Percentiles rank a stretch among this genome's conserved stretches.
Conservation (phyloP, 108 stramenopile genomes). For the Nitzschia inconspicua region DNA sequence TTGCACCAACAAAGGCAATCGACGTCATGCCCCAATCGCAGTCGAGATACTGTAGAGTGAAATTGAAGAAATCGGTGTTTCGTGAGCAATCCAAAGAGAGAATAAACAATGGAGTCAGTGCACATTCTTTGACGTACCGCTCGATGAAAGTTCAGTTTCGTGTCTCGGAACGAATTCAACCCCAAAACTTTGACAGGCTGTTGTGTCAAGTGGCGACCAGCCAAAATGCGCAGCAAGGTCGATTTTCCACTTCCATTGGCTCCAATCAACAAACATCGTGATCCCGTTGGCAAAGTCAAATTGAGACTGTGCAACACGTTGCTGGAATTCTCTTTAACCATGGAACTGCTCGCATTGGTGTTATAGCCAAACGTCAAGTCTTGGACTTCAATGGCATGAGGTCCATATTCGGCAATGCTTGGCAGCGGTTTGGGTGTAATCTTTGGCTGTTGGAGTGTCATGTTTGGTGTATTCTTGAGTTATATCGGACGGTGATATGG, state of each 20-base stretch:
- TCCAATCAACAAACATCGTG: constrained; percentile 84
- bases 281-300: constrained; percentile 63
- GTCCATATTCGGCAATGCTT: constrained; percentile 58
- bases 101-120: no score
- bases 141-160: constrained; percentile 88
- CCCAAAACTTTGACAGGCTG: constrained; percentile 79
- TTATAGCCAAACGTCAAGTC: constrained; percentile 75
- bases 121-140: no score
- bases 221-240: constrained; percentile 88
- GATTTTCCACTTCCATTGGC: constrained; percentile 92
- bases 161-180: constrained; percentile 92
- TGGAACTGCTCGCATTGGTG: constrained; percentile 22
- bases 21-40: constrained; percentile 98
- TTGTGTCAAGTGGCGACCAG: constrained; percentile 90
- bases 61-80: no score
- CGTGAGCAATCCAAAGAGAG: no score
- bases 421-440: constrained; percentile 59
- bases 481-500: not conserved
- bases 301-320: constrained; percentile 54
- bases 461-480: not conserved
- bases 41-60: constrained; percentile 93
- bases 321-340: constrained; percentile 9
- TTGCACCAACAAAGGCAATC: constrained; percentile 94
- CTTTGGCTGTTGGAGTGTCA: constrained; percentile 9
- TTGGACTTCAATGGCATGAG: constrained; percentile 60